Base-by-base conservation (phyloP, 1,284 basidiomycete genomes). In the Ceratobasidium sp. region DNA sequence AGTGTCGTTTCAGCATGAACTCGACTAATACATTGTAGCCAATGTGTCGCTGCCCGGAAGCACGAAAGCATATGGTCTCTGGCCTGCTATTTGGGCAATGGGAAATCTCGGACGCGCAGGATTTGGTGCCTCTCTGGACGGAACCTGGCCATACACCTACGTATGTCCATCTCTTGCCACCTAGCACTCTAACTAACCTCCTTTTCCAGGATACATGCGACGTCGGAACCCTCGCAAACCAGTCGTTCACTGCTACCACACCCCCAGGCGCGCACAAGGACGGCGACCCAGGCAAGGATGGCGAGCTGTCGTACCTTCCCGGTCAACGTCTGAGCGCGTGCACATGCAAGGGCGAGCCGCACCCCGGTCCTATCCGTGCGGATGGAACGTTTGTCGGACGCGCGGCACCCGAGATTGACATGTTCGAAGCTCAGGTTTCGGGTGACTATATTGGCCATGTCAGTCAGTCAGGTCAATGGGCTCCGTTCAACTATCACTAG, bases 41-140 rank as follows among this genome's bases (percentile, higher is more conserved):
- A 71, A 69, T 35, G 72, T 69, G 13, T 57, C 58, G 31, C 71
- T 73, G 17, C 72, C 72, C 17, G 72, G 70, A 27, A 54, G 40
- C 25, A 56, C 57, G 22, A 82, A 82, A 67, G 77, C 80, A 2
- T 77, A 78, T 38, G 87, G 87, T 52, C 81, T 92, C 38, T 93
- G 91, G 91, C 90, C 91, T 29, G 89, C 87, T 56, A 78, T 90
- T 0, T 86, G 84, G 84, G 82, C 80, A 7, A 83, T 86, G 81
- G 85, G 85, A 17, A 86, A 86, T 71, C 78, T 86, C 7, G 85
- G 84, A 4, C 77, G 85, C 38, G 81, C 85, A 10, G 85, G 84
- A 1, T 85, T 84, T 74, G 85, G 84, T 40, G 83, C 82, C 0
- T 81, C 83, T 0, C 81, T 82, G 13, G 82, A 86, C 25, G 85